These are phyloP conservation scores for Mycena epipterygia DNA, from an alignment of 768 basidiomycete species.

Conservation along the genomic window DNA sequence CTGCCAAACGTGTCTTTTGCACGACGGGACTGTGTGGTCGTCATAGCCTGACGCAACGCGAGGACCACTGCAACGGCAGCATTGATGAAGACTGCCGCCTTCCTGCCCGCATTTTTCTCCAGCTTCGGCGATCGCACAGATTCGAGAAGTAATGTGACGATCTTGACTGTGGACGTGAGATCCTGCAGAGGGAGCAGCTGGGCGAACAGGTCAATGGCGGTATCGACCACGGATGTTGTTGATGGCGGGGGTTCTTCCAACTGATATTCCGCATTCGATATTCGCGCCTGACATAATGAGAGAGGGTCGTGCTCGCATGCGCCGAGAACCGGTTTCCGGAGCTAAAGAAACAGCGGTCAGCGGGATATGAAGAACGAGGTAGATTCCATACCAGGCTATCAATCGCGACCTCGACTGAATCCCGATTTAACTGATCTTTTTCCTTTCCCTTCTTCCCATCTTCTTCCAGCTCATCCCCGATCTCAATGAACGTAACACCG, in stretches of 20 bases:
- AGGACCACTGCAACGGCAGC: constrained; percentile 80
- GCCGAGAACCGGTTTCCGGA: constrained; percentile 82
- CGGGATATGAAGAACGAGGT: background rate
- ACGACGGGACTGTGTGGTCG: constrained; percentile 63
- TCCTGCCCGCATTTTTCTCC: constrained; percentile 90
- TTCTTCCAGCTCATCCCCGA: constrained; percentile 58
- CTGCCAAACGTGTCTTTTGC: constrained; percentile 77
- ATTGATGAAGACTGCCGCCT: constrained; percentile 87
- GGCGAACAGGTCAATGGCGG: constrained; percentile 90
- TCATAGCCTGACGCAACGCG: constrained; percentile 71
- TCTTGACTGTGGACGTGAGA: constrained; percentile 64
- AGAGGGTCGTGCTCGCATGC: constrained; percentile 91
- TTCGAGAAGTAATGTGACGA: constrained; percentile 72
- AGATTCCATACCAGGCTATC: constrained; percentile 73
- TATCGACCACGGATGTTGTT: constrained; percentile 87
- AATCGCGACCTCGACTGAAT: constrained; percentile 84
- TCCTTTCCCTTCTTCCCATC: constrained; percentile 51
- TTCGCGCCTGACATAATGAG: constrained; percentile 69
- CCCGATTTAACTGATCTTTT: constrained; percentile 75
- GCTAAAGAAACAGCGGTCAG: constrained; percentile 53
- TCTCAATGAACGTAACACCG: constrained; percentile 83
- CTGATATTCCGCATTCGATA: constrained; percentile 58
- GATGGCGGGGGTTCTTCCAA: constrained; percentile 79
- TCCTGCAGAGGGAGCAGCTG: constrained; percentile 86
- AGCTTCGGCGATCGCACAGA: constrained; percentile 80